These are phyloP conservation scores for Yarrowia sp. DNA, from an alignment of 805 yeast species.

Conservation along the genomic window DNA sequence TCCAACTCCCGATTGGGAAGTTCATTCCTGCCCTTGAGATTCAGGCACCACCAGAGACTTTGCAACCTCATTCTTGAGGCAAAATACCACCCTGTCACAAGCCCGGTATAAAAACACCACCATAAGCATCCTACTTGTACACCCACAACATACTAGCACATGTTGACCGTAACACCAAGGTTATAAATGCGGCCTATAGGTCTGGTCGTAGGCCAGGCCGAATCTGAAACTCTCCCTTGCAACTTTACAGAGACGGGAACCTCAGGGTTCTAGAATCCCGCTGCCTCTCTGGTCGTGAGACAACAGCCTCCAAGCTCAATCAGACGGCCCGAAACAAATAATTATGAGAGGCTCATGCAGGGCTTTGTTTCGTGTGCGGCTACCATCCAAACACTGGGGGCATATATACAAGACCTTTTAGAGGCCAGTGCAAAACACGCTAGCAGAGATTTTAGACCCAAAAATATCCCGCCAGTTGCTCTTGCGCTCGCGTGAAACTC, in stretches of 20 bases:
- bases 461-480: neutral
- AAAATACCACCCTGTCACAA: too few species aligned
- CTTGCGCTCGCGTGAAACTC: neutral
- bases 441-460: conserved; percentile 1
- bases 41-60: conserved; percentile 4
- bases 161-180: conserved; percentile 4
- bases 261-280: conserved; percentile 7
- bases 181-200: conserved; percentile 18
- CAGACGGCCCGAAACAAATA: conserved; percentile 10
- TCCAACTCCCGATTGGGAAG: conserved; percentile 22
- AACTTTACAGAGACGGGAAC: neutral
- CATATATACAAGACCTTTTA: too few species aligned
- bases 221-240: neutral
- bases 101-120: too few species aligned
- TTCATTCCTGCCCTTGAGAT: neutral
- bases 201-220: neutral
- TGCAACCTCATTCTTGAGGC: too few species aligned
- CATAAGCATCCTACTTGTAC: too few species aligned
- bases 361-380: conserved; percentile 21
- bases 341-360: conserved; percentile 9
- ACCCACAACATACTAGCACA: too few species aligned
- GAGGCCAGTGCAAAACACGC: neutral
- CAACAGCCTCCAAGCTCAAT: neutral
- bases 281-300: conserved; percentile 8
- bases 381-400: neutral